phyloP scores from a whole-genome alignment of 176 grass and related monocot species.

The Elymus sibiricus region DNA sequence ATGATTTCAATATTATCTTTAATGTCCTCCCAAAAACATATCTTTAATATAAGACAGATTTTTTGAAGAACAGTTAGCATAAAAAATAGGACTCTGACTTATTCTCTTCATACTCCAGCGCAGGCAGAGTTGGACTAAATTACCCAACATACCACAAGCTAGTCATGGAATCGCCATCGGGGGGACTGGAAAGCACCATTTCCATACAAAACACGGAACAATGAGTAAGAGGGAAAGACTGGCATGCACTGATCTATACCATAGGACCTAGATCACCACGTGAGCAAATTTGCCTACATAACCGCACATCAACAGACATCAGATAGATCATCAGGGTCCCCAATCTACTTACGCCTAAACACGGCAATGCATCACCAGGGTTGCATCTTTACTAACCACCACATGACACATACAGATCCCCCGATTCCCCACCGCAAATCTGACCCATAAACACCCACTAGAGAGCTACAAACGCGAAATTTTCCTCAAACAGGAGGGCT shows the following conservation, averaged over 20 bases:
- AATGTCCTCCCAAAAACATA: too few relatives aligned
- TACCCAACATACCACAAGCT: not conserved
- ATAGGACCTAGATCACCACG: not conserved
- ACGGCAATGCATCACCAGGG: not conserved
- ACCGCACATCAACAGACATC: not conserved
- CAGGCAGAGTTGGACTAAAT: not conserved
- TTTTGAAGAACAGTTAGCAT: too few relatives aligned
- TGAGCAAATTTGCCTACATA: not conserved
- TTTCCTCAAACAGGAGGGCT: not conserved
- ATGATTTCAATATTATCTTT: too few relatives aligned
- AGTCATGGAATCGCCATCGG: not conserved
- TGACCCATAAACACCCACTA: not conserved
- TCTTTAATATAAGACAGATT: too few relatives aligned
- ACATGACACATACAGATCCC: not conserved
- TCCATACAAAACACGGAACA: not conserved
- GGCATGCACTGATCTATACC: not conserved
- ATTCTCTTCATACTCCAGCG: not conserved
- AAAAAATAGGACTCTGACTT: too few relatives aligned
- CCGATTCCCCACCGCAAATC: not conserved
- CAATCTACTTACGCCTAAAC: not conserved
- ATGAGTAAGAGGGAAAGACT: not conserved
- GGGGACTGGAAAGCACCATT: not conserved
- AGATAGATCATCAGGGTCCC: not conserved
- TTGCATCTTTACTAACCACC: not conserved
- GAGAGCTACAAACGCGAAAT: not conserved